phyloP scores from a whole-genome alignment of 2,329 filamentous ascomycete species.

The Talaromyces piceae region DNA sequence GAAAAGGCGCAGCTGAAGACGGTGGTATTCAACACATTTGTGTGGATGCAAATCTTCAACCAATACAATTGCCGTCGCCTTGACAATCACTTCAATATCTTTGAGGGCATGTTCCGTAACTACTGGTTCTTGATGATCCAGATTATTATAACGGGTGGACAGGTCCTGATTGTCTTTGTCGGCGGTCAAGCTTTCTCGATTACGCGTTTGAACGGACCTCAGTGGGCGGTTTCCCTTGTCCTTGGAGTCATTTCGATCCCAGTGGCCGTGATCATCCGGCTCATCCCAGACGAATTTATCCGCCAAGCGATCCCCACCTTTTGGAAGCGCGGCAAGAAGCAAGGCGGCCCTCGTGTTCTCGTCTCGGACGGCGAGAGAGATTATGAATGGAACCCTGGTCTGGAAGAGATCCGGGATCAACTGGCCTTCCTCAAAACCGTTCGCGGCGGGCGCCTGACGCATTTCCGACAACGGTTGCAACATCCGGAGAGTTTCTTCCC shows the following conservation, averaged over 20 bases:
- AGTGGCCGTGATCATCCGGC: constrained; percentile 52
- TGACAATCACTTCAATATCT: constrained; percentile 38
- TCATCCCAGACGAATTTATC: constrained; percentile 53
- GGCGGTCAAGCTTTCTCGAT: constrained; percentile 62
- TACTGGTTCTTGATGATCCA: constrained; percentile 54
- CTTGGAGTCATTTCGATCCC: constrained; percentile 62
- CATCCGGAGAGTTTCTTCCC: constrained; percentile 46
- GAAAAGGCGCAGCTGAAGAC: constrained; percentile 25
- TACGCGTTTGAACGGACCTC: constrained; percentile 50
- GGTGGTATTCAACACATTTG: constrained; percentile 40
- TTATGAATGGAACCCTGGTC: constrained; percentile 52
- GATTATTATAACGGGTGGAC: constrained; percentile 59
- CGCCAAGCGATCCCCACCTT: constrained; percentile 34
- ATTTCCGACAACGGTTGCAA: constrained; percentile 54
- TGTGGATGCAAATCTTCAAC: constrained; percentile 45
- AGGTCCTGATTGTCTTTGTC: constrained; percentile 65
- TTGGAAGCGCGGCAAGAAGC: constrained; percentile 30
- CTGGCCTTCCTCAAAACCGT: constrained; percentile 57
- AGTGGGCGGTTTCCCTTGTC: constrained; percentile 65
- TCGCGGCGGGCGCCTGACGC: constrained; percentile 54
- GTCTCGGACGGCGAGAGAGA: constrained; percentile 41
- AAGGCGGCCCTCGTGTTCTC: constrained; percentile 31
- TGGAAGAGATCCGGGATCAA: constrained; percentile 58
- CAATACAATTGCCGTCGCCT: constrained; percentile 42
- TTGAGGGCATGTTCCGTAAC: constrained; percentile 37